These are phyloP conservation scores for Phyllosticta citrichinensis DNA, from an alignment of 2,329 filamentous ascomycete genomes.

Conservation along the genomic window DNA sequence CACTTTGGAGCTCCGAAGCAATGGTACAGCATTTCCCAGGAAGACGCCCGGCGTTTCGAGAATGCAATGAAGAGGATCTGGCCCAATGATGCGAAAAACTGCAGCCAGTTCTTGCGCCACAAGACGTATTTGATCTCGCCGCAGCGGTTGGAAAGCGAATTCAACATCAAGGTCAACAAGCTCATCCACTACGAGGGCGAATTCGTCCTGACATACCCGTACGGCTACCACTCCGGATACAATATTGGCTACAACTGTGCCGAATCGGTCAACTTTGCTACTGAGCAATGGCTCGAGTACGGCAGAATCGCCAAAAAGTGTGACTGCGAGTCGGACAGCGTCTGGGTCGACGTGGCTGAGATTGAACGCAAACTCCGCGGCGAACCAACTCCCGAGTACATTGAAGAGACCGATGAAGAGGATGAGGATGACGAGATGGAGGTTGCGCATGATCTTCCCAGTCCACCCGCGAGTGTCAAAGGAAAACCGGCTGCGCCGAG, in stretches of 20 bases:
- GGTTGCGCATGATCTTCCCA: conserved; percentile 58
- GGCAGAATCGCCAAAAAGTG: conserved; percentile 94
- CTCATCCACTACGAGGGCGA: conserved; percentile 92
- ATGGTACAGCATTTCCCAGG: conserved; percentile 98
- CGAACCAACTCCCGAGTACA: conserved; percentile 69
- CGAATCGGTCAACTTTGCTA: conserved; percentile 95
- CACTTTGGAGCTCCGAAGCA: conserved; percentile 98
- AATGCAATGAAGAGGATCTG: conserved; percentile 91
- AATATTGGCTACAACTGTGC: conserved; percentile 98
- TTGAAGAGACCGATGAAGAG: conserved; percentile 67
- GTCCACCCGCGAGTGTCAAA: conserved; percentile 66
- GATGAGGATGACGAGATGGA: conserved; percentile 45
- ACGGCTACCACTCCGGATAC: conserved; percentile 96
- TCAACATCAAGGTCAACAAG: conserved; percentile 92
- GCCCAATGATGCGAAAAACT: conserved; percentile 90
- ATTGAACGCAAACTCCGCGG: conserved; percentile 90
- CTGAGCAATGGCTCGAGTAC: conserved; percentile 90
- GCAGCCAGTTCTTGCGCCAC: conserved; percentile 90
- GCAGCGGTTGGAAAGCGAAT: conserved; percentile 73
- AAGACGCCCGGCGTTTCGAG: conserved; percentile 86
- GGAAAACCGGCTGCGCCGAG: conserved; percentile 46
- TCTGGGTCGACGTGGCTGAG: conserved; percentile 95
- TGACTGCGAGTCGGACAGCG: conserved; percentile 92
- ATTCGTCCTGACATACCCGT: conserved; percentile 97
- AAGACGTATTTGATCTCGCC: conserved; percentile 97